Conservation (phyloP, 345 rosid genomes). For the Bruguiera gymnorhiza region DNA sequence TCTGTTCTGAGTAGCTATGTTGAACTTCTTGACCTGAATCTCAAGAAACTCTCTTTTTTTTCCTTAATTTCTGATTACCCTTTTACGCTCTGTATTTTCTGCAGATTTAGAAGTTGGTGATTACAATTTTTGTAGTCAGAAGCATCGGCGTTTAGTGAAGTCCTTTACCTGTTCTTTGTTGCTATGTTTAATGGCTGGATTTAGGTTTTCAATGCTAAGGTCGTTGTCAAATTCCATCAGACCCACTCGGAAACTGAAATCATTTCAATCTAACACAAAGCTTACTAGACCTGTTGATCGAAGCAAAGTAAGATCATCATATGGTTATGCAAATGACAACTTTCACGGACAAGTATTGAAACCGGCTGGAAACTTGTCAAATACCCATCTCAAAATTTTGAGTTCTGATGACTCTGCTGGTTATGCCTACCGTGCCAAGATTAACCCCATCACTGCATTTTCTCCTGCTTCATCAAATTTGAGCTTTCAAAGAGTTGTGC, state of each 20-base stretch:
- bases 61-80: background rate
- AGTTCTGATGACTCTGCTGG: conserved; percentile 6
- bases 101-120: conserved; percentile 14
- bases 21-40: background rate
- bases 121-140: conserved; percentile 6
- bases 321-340: conserved; percentile 11
- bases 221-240: conserved; percentile 30
- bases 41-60: background rate
- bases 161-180: background rate
- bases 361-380: conserved; percentile 17
- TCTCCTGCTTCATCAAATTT: conserved; percentile 20
- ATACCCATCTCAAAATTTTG: conserved; percentile 12
- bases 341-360: conserved; percentile 15
- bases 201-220: conserved; percentile 39
- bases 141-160: background rate
- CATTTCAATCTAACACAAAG: conserved; percentile 7
- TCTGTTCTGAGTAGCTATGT: background rate
- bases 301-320: conserved; percentile 18
- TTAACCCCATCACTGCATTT: conserved; percentile 18
- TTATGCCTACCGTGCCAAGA: conserved; percentile 11
- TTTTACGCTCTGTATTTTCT: conserved; percentile 1
- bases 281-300: conserved; percentile 19
- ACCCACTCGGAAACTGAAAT: conserved; percentile 16
- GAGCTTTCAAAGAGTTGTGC: conserved; percentile 14
- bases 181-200: conserved; percentile 39